Evolutionary conservation across 805 yeast species (phyloP).

Genomic region (Pichia rugopelliculosa): DNA sequence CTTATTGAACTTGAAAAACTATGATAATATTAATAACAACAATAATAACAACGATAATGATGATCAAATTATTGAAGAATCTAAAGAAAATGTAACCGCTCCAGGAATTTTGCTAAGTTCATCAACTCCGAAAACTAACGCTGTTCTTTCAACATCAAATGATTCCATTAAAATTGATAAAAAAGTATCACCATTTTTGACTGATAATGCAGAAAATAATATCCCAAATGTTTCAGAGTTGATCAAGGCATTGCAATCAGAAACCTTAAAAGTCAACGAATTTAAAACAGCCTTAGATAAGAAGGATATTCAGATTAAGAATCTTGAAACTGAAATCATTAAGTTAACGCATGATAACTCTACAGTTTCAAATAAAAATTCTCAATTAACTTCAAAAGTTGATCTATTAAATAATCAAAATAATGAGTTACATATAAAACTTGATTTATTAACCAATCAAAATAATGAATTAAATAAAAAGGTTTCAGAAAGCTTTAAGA

Average conservation of each 20-base stretch:
- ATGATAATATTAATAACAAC: background rate
- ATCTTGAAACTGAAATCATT: background rate
- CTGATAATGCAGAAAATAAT: background rate
- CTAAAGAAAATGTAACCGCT: background rate
- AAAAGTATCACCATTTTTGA: background rate
- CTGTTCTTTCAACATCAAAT: background rate
- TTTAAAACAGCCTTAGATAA: background rate
- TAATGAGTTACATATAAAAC: background rate
- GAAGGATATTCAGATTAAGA: background rate
- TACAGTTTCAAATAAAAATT: background rate
- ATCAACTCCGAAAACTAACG: slow-evolving; percentile 6
- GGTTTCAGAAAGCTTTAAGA: background rate
- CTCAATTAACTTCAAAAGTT: background rate
- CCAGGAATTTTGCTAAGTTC: background rate
- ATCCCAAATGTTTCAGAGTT: background rate
- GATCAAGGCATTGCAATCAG: background rate
- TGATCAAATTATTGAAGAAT: background rate
- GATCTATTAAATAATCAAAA: background rate
- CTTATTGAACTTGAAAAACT: background rate
- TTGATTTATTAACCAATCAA: background rate
- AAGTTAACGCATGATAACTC: background rate
- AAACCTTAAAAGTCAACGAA: background rate
- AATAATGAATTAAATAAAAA: background rate
- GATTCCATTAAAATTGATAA: background rate
- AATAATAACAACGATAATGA: too few species aligned